These are phyloP conservation scores for Chaetothyriales sp. DNA, from an alignment of 2,329 filamentous ascomycete genomes.

Conservation along the genomic window DNA sequence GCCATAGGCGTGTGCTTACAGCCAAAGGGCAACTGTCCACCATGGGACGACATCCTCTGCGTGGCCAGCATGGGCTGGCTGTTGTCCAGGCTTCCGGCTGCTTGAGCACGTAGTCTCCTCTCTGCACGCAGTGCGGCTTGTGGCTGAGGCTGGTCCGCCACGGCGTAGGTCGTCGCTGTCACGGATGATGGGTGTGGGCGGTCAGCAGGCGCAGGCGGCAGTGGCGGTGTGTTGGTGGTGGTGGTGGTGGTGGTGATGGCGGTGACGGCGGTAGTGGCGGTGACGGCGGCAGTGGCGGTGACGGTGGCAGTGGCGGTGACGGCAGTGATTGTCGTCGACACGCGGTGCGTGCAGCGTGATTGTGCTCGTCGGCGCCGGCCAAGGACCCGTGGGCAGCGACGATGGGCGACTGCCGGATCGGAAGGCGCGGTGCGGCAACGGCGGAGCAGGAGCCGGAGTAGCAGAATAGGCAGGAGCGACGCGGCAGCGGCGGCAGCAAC, in stretches of 20 bases:
- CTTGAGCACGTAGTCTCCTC: background rate
- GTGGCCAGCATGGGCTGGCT: constrained; percentile 13
- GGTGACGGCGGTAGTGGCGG: background rate
- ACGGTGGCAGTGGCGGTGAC: background rate
- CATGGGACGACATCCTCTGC: constrained; percentile 19
- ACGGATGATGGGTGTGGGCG: background rate
- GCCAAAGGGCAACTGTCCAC: constrained; percentile 18
- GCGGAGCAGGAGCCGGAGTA: background rate
- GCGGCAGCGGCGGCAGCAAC: background rate
- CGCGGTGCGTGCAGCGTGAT: background rate
- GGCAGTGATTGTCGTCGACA: background rate
- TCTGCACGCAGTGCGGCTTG: background rate
- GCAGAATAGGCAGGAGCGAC: background rate
- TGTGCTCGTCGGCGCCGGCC: background rate
- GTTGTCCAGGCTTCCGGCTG: constrained; percentile 1
- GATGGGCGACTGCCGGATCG: background rate
- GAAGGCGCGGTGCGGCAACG: background rate
- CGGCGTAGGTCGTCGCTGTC: background rate
- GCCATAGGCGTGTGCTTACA: too few relatives aligned
- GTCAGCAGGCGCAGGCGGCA: background rate
- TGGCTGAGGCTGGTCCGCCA: background rate
- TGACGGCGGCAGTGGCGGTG: background rate
- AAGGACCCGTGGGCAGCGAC: background rate
- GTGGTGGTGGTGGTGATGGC: background rate
- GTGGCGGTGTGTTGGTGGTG: background rate